Conservation (phyloP, 75 land plant genomes). For the Picea glauca region DNA sequence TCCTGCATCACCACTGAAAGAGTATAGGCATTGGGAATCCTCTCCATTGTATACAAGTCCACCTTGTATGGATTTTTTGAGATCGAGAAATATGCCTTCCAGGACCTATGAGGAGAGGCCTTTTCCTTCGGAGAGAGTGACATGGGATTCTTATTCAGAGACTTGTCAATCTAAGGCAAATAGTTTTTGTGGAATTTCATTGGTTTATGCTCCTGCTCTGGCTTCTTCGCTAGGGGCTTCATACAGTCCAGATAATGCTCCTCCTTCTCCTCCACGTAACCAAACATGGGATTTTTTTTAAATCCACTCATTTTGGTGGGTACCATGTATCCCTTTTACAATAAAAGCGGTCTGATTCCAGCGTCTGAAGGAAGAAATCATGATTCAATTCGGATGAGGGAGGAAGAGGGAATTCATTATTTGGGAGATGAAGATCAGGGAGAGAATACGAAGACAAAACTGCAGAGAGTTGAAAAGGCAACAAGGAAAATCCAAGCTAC, state of each 20-base stretch:
- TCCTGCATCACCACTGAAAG: not conserved
- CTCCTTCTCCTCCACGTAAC: constrained; percentile 34
- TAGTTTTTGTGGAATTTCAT: constrained; percentile 24
- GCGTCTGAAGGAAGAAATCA: constrained; percentile 41
- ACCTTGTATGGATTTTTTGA: constrained; percentile 33
- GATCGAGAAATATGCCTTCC: constrained; percentile 18
- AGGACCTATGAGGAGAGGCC: constrained; percentile 37
- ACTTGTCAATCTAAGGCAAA: constrained; percentile 8
- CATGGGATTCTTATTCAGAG: constrained; percentile 2
- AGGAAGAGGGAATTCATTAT: constrained; percentile 69
- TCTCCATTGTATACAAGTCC: constrained; percentile 21
- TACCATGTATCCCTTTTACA: constrained; percentile 20
- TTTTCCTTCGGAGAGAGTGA: constrained; percentile 16
- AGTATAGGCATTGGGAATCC: constrained; percentile 10
- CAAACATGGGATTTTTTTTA: constrained; percentile 64
- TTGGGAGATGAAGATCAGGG: constrained; percentile 62
- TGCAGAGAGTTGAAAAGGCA: constrained; percentile 12
- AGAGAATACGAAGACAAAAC: constrained; percentile 20
- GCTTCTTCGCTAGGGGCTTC: constrained; percentile 13
- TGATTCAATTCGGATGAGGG: constrained; percentile 51
- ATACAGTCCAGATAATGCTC: constrained; percentile 10
- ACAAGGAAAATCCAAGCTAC: not conserved
- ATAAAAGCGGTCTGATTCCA: constrained; percentile 9
- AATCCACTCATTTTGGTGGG: constrained; percentile 47
- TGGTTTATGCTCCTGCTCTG: constrained; percentile 15